These are phyloP conservation scores for Cystobasidium ongulense DNA, from an alignment of 768 basidiomycete genomes.

Conservation along the genomic window DNA sequence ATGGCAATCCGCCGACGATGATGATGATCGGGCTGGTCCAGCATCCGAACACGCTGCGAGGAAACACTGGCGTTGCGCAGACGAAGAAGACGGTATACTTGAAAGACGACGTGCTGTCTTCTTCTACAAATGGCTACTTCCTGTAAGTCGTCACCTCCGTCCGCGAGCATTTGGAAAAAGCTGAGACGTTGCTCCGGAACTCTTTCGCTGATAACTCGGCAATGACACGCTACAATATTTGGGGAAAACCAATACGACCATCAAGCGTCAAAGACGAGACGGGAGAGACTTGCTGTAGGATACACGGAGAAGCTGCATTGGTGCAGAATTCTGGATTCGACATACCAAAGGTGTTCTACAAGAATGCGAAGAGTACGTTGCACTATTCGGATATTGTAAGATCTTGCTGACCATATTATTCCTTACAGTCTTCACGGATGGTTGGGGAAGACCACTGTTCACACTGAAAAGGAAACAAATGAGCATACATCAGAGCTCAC, in stretches of 20 bases:
- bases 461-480: not conserved
- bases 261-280: not conserved
- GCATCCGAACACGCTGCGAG: not conserved
- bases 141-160: too few relatives aligned
- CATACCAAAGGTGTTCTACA: slow-evolving; percentile 1
- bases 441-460: not conserved
- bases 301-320: not conserved
- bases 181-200: not conserved
- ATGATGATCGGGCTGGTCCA: not conserved
- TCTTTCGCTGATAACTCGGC: too few relatives aligned
- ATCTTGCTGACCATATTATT: not conserved
- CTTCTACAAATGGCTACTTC: not conserved
- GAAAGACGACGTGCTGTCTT: not conserved
- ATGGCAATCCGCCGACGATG: not conserved
- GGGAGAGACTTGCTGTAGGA: not conserved
- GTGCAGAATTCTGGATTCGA: not conserved
- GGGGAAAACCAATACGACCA: too few relatives aligned
- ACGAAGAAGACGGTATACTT: not conserved
- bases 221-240: too few relatives aligned
- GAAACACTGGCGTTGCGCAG: not conserved
- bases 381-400: not conserved
- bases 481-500: slow-evolving; percentile 1
- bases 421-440: slow-evolving; percentile 1
- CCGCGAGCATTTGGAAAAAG: not conserved
- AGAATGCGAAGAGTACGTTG: not conserved